phyloP scores from a whole-genome alignment of 1,139 yeast genomes.

The Sugiyamaella castrensis region DNA sequence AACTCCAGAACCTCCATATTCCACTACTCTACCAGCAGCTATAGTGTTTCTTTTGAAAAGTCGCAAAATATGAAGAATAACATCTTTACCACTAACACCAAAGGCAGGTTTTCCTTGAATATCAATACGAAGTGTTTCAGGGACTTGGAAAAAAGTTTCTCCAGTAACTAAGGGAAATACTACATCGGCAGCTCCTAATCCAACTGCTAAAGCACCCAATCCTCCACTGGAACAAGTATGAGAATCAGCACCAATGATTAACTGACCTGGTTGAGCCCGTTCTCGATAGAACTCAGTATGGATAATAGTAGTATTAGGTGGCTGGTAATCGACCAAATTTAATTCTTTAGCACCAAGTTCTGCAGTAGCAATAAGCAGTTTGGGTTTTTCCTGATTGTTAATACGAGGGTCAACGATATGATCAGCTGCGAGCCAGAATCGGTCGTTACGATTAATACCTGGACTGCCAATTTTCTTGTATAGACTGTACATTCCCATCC shows the following conservation, averaged over 20 bases:
- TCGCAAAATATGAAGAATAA: slow-evolving; percentile 15
- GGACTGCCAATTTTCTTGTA: slow-evolving; percentile 18
- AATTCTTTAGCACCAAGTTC: slow-evolving; percentile 18
- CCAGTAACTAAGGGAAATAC: slow-evolving; percentile 19
- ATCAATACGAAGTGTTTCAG: slow-evolving; percentile 16
- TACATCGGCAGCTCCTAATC: slow-evolving; percentile 18
- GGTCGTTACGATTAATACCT: slow-evolving; percentile 15
- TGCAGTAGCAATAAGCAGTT: slow-evolving; percentile 13
- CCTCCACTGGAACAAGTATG: slow-evolving; percentile 21
- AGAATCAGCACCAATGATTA: slow-evolving; percentile 19
- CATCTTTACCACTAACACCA: slow-evolving; percentile 18
- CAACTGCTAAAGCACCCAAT: slow-evolving; percentile 18
- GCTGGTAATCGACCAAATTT: slow-evolving; percentile 16
- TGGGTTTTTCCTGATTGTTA: slow-evolving; percentile 17
- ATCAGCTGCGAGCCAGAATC: slow-evolving; percentile 21
- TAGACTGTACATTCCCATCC: slow-evolving; percentile 16
- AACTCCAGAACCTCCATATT: slow-evolving; percentile 16
- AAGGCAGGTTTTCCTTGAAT: slow-evolving; percentile 16
- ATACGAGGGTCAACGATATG: slow-evolving; percentile 21
- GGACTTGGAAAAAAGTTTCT: slow-evolving; percentile 19
- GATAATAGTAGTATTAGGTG: slow-evolving; percentile 19
- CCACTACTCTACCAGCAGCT: slow-evolving; percentile 18
- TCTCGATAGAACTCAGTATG: slow-evolving; percentile 20
- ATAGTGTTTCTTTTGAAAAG: slow-evolving; percentile 17
- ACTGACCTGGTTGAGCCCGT: slow-evolving; percentile 20